These are phyloP conservation scores for Boletellus sp. DNA, from an alignment of 768 basidiomycete species.

Conservation along the genomic window DNA sequence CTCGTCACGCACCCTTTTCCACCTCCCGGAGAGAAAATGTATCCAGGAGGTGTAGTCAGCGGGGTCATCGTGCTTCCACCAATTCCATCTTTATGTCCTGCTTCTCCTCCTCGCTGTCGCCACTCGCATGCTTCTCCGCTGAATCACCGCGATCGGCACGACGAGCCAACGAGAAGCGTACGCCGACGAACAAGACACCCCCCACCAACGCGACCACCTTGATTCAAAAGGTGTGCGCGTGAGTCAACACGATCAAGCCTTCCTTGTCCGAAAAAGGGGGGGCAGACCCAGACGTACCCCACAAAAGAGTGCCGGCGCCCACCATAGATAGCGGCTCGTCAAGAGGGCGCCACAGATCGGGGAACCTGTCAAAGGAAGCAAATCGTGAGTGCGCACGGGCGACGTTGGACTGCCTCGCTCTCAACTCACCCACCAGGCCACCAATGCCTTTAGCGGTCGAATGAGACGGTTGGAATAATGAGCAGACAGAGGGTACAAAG, in stretches of 20 bases:
- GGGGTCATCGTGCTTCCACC: background rate
- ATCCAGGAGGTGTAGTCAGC: too few relatives aligned
- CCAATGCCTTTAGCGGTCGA: conserved; percentile 18
- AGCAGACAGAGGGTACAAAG: too few relatives aligned
- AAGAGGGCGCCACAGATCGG: conserved; percentile 58
- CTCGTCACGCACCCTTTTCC: too few relatives aligned
- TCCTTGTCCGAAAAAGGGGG: too few relatives aligned
- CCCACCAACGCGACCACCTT: conserved; percentile 11
- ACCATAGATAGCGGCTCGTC: conserved; percentile 49
- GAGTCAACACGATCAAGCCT: too few relatives aligned
- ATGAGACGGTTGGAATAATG: background rate
- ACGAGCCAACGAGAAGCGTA: conserved; percentile 8
- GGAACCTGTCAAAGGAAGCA: conserved; percentile 39
- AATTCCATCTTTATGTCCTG: background rate
- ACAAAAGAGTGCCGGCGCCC: conserved; percentile 51
- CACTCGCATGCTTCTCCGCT: too few relatives aligned
- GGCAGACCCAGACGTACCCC: conserved; percentile 26
- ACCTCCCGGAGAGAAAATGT: too few relatives aligned
- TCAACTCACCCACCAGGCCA: conserved; percentile 16
- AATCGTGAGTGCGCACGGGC: conserved; percentile 1
- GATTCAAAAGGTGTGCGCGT: background rate
- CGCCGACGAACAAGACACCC: conserved; percentile 7
- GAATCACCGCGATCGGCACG: background rate
- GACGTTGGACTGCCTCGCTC: too few relatives aligned
- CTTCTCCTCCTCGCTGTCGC: background rate